phyloP scores from a whole-genome alignment of 2,329 filamentous ascomycete genomes.

The Trichoderma sp. region DNA sequence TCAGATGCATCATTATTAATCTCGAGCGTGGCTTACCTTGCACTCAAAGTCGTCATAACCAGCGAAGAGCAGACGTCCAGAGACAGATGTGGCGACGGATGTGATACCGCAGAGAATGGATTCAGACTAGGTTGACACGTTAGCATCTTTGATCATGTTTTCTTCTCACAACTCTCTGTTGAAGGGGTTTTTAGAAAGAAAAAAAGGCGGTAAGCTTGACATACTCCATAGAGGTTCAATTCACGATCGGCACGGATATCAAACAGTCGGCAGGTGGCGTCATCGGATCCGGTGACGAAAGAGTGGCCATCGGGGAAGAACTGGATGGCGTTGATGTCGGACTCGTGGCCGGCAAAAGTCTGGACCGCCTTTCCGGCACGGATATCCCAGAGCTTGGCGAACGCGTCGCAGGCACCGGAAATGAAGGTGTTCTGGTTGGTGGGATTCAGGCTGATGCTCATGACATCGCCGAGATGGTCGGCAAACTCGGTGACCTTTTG shows the following conservation, averaged over 20 bases:
- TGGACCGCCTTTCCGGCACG: conserved; percentile 97
- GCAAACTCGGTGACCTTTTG: conserved; percentile 97
- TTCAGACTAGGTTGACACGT: conserved; percentile 67
- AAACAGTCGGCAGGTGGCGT: conserved; percentile 95
- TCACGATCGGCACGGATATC: conserved; percentile 94
- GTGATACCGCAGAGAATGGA: conserved; percentile 98
- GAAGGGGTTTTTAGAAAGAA: neutral
- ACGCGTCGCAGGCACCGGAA: conserved; percentile 97
- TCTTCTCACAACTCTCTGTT: neutral
- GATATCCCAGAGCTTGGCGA: conserved; percentile 98
- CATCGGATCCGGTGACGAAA: conserved; percentile 96
- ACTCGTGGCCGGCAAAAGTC: conserved; percentile 97
- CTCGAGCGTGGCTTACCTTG: conserved; percentile 68
- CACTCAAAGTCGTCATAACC: conserved; percentile 99
- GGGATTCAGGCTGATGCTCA: conserved; percentile 99
- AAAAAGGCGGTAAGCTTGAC: conserved; percentile 34
- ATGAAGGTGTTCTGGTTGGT: conserved; percentile 99
- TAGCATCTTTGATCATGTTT: conserved; percentile 23
- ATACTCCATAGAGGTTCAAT: conserved; percentile 67
- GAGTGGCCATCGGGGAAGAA: conserved; percentile 99
- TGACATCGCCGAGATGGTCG: conserved; percentile 96
- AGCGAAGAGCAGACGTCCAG: conserved; percentile 89
- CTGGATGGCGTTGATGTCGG: conserved; percentile 98
- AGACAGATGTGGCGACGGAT: conserved; percentile 96
- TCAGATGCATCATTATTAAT: neutral